Conservation (phyloP, 257 asterid species). For the Solanum clarkiae region DNA sequence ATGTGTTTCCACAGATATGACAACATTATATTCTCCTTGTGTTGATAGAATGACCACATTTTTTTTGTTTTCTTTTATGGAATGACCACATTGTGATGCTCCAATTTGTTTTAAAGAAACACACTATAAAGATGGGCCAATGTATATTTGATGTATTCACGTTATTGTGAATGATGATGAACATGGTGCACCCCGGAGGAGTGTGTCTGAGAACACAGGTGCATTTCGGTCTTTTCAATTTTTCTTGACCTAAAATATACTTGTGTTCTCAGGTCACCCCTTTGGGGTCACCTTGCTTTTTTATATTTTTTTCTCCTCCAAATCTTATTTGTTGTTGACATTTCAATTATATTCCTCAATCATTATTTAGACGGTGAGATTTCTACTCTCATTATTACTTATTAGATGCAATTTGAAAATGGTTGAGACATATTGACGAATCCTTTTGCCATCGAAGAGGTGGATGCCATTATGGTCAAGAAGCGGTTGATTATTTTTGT, state of each 20-base stretch:
- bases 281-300: slow-evolving; percentile 1
- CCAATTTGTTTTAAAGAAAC: neutral
- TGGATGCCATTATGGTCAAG: neutral
- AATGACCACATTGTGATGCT: neutral
- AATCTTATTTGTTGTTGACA: neutral
- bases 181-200: slow-evolving; percentile 13
- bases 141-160: neutral
- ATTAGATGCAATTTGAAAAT: neutral
- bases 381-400: neutral
- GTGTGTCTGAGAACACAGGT: slow-evolving; percentile 38
- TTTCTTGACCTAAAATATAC: neutral
- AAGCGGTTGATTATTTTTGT: neutral
- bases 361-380: neutral
- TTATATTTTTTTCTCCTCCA: neutral
- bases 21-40: neutral
- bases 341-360: neutral
- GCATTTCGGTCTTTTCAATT: neutral
- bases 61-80: neutral
- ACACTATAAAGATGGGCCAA: neutral
- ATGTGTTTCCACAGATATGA: neutral
- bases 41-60: slow-evolving; percentile 32
- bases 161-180: neutral
- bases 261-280: slow-evolving; percentile 71
- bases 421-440: neutral
- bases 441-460: neutral